phyloP scores from a whole-genome alignment of 495 filamentous ascomycete species.

The Lepidopterella palustris region DNA sequence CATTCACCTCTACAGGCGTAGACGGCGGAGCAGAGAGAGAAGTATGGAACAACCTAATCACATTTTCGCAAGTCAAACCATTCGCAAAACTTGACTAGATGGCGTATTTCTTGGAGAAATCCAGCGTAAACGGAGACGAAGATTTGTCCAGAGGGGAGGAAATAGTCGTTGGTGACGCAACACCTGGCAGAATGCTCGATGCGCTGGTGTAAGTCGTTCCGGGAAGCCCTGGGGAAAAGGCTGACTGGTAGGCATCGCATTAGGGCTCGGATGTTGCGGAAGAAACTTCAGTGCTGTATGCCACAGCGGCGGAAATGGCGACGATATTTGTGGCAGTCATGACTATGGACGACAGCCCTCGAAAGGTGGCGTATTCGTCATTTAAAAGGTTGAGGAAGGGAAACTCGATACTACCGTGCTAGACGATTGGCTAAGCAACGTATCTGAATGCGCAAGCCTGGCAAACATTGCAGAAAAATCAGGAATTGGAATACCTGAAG shows the following conservation, averaged over 20 bases:
- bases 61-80: constrained; percentile 25
- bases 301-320: constrained; percentile 15
- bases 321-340: constrained; percentile 18
- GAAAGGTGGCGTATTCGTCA: constrained; percentile 18
- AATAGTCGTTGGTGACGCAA: constrained; percentile 6
- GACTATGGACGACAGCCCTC: constrained; percentile 19
- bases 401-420: constrained; percentile 22
- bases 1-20: constrained; percentile 12
- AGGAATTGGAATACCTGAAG: constrained; percentile 14
- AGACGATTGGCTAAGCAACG: constrained; percentile 1
- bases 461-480: constrained; percentile 15
- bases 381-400: constrained; percentile 22
- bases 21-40: constrained; percentile 8
- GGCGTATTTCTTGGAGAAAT: constrained; percentile 23
- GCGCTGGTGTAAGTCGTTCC: constrained; percentile 16
- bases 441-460: not conserved
- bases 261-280: constrained; percentile 16
- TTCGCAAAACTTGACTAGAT: constrained; percentile 24
- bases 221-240: constrained; percentile 7
- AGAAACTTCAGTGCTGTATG: constrained; percentile 16
- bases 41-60: constrained; percentile 23
- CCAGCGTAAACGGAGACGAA: constrained; percentile 1
- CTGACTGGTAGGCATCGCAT: constrained; percentile 16
- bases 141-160: constrained; percentile 11
- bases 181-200: constrained; percentile 8